These are phyloP conservation scores for Tetratostichococcus sp. DNA, from an alignment of 139 green algal species.

Conservation along the genomic window DNA sequence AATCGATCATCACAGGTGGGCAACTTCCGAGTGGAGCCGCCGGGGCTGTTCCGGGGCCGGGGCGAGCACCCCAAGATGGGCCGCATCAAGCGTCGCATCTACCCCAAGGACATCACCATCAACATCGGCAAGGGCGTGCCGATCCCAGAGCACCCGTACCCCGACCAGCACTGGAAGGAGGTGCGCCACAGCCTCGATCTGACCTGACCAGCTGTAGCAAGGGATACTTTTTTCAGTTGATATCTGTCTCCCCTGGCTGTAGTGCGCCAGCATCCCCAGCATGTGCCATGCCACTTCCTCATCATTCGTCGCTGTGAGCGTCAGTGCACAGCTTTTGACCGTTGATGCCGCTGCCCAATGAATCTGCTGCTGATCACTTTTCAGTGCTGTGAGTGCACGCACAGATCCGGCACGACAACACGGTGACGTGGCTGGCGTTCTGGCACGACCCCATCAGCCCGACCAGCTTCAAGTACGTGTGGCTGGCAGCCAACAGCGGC, in stretches of 20 bases:
- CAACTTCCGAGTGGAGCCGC: constrained; percentile 98
- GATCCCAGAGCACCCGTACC: constrained; percentile 84
- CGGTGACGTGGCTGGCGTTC: constrained; percentile 95
- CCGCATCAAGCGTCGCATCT: constrained; percentile 92
- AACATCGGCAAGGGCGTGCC: constrained; percentile 87
- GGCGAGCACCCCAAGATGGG: constrained; percentile 99
- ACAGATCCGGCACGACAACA: constrained; percentile 80
- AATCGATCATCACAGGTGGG: constrained; percentile 93
- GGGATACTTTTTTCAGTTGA: too few species aligned
- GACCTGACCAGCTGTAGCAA: too few species aligned
- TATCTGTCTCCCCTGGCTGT: too few species aligned
- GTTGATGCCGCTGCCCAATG: too few species aligned
- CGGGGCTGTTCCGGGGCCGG: constrained; percentile 94
- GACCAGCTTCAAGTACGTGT: constrained; percentile 94
- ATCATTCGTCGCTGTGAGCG: too few species aligned
- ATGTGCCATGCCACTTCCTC: too few species aligned
- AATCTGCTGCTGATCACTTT: too few species aligned
- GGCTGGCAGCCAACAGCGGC: constrained; percentile 81
- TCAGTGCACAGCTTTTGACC: too few species aligned
- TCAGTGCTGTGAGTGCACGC: constrained; percentile 15
- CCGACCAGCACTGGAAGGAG: constrained; percentile 50
- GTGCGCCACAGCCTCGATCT: neutral
- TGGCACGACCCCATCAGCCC: constrained; percentile 90
- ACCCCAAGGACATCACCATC: constrained; percentile 94
- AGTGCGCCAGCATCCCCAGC: too few species aligned